phyloP scores from a whole-genome alignment of 345 rosid species.

The Camelina sativa region DNA sequence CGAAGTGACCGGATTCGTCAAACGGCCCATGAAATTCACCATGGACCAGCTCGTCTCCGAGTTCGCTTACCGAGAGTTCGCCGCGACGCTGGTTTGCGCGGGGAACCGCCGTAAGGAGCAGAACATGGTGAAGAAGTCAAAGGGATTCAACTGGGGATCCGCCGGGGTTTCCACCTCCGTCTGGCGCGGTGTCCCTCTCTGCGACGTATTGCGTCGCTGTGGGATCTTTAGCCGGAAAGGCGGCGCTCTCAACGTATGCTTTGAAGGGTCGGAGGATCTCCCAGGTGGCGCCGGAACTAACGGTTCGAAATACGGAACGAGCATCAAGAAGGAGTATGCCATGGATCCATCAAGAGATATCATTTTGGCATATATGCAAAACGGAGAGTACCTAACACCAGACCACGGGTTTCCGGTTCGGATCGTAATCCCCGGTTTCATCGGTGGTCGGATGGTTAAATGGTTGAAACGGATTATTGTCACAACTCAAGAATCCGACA shows the following conservation, averaged over 20 bases:
- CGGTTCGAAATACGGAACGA: slow-evolving; percentile 90
- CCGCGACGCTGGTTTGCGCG: slow-evolving; percentile 80
- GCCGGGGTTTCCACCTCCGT: slow-evolving; percentile 79
- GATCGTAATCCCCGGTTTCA: slow-evolving; percentile 82
- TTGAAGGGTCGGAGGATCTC: slow-evolving; percentile 91
- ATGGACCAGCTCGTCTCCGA: slow-evolving; percentile 78
- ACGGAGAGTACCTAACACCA: slow-evolving; percentile 73
- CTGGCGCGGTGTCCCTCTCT: slow-evolving; percentile 80
- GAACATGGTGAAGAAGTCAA: slow-evolving; percentile 78
- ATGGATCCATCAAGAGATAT: slow-evolving; percentile 90
- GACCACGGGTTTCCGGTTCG: slow-evolving; percentile 95
- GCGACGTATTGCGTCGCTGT: slow-evolving; percentile 62
- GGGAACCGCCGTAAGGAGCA: slow-evolving; percentile 94
- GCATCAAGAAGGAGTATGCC: slow-evolving; percentile 64
- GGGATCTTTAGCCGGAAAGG: slow-evolving; percentile 61
- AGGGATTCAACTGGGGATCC: slow-evolving; percentile 94
- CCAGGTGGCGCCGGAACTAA: slow-evolving; percentile 92
- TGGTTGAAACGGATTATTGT: slow-evolving; percentile 86
- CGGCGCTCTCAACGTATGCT: slow-evolving; percentile 77
- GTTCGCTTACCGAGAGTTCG: slow-evolving; percentile 66
- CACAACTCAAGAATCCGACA: slow-evolving; percentile 72
- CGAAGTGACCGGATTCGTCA: slow-evolving; percentile 76
- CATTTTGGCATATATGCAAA: slow-evolving; percentile 90
- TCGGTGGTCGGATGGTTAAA: slow-evolving; percentile 95
- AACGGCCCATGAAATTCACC: slow-evolving; percentile 60